phyloP scores from a whole-genome alignment of 371 early-diverging fungal species.

The Chytridiales sp. region DNA sequence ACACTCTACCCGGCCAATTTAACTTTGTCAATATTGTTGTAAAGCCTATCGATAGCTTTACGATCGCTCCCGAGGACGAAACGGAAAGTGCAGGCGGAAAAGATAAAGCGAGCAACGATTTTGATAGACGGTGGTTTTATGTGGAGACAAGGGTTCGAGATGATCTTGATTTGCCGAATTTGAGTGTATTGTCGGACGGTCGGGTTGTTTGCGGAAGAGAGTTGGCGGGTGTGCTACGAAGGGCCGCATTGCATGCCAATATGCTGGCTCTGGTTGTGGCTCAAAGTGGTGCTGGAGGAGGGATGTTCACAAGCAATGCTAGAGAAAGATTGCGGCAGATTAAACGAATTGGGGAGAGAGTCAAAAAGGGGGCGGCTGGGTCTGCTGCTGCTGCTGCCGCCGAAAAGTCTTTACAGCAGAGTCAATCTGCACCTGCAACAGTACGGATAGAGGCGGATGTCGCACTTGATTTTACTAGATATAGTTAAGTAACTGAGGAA shows the following conservation, averaged over 20 bases:
- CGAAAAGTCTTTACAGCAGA: too few relatives aligned
- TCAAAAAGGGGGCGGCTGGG: background rate
- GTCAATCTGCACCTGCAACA: too few relatives aligned
- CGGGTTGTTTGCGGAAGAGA: slow-evolving; percentile 76
- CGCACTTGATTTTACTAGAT: slow-evolving; percentile 22
- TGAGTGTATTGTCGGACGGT: slow-evolving; percentile 71
- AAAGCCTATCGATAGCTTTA: slow-evolving; percentile 43
- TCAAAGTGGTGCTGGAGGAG: slow-evolving; percentile 43
- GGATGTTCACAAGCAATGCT: slow-evolving; percentile 82
- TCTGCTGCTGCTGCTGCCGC: background rate
- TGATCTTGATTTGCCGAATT: slow-evolving; percentile 74
- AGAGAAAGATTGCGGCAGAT: slow-evolving; percentile 84
- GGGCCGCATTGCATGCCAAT: slow-evolving; percentile 84
- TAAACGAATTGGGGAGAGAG: slow-evolving; percentile 66
- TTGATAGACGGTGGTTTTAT: slow-evolving; percentile 26
- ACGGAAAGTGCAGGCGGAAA: background rate
- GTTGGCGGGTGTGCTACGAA: slow-evolving; percentile 78
- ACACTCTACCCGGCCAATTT: slow-evolving; percentile 91
- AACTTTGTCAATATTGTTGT: slow-evolving; percentile 92
- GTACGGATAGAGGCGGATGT: background rate
- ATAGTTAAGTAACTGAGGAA: slow-evolving; percentile 6
- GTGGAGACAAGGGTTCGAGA: slow-evolving; percentile 62
- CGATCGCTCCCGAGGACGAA: slow-evolving; percentile 6
- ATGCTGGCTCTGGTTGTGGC: slow-evolving; percentile 84
- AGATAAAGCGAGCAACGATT: background rate